Evolutionary conservation across 495 filamentous ascomycete genomes (phyloP), one percentile per base, ranked within the genome.

Genomic region (Penicillium lagena): DNA sequence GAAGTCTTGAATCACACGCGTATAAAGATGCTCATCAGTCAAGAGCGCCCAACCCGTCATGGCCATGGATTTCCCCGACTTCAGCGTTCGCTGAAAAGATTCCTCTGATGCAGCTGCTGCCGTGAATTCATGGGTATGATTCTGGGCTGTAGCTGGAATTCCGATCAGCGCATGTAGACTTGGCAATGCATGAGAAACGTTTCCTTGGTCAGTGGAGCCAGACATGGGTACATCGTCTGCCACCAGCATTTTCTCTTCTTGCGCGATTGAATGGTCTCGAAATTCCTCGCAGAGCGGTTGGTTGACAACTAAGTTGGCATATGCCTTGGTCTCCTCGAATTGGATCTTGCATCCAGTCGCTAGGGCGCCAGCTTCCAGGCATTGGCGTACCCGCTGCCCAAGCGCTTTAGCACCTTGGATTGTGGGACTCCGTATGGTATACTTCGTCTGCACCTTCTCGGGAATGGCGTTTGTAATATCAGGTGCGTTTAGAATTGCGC

Each of bases 401-500:
- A 76, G 48, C 12, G 52, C 45, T 39, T 6, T 22, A 22, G 22
- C 22, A 22, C 22, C 22, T 22, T 22, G 22, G 4, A 22, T 22
- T 3, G 22, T 22, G 22, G 22, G 22, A 6, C 22, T 22, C 22
- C 22, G 22, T 22, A 22, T 22, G 22, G 22, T 22, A 22, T 22
- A 22, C 4, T 22, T 22, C 22, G 22, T 22, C 22, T 22, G 22
- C 22, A 22, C 22, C 22, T 22, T 22, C 22, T 22, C 22, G 22
- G 81, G 80, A 35, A 85, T 82, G 38, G 85, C 67, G 51, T 87
- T 85, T 8, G 80, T 71, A 5, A 77, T 71, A 13, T 71, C 64
- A 0, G 82, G 82, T 0, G 77, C 79, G 42, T 81, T 66, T 5
- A 74, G 71, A 36, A 86, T 83, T 29, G 75, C 66, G 22, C 74